Percentiles rank a stretch among this genome's conserved stretches.
Evolutionary conservation across 371 early-diverging fungal species (phyloP).

Genomic region (Modicella reniformis): DNA sequence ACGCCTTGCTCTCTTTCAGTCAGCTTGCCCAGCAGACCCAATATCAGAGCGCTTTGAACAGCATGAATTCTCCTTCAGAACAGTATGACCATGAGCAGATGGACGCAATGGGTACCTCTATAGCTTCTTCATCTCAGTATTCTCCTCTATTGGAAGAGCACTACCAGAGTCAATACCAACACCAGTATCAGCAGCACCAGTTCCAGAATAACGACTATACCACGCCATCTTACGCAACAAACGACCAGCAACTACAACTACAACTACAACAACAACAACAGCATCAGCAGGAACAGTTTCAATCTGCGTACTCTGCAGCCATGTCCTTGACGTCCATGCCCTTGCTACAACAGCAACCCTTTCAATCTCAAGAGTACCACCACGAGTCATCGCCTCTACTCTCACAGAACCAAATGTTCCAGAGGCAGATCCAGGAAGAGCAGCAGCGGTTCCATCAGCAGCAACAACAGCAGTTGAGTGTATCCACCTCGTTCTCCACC

Average conservation of each 20-base stretch:
- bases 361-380: constrained; percentile 18
- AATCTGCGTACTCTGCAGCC: constrained; percentile 36
- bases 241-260: constrained; percentile 16
- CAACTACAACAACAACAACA: no score
- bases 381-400: constrained; percentile 27
- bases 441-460: constrained; percentile 43
- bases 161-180: constrained; percentile 1
- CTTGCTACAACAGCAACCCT: constrained; percentile 25
- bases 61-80: background rate
- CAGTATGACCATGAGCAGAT: constrained; percentile 28
- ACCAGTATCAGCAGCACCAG: constrained; percentile 16
- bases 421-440: constrained; percentile 44
- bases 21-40: constrained; percentile 27
- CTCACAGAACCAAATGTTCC: constrained; percentile 36
- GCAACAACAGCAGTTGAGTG: constrained; percentile 25
- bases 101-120: constrained; percentile 15
- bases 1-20: constrained; percentile 13
- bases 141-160: constrained; percentile 30
- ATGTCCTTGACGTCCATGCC: constrained; percentile 40
- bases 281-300: constrained; percentile 20
- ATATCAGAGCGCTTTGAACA: constrained; percentile 8
- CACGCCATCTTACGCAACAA: constrained; percentile 16
- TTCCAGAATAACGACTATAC: constrained; percentile 24
- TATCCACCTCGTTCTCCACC: constrained; percentile 22
- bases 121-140: constrained; percentile 10